Conservation (phyloP, 2,329 filamentous ascomycete genomes). For the Rutstroemia sp. region DNA sequence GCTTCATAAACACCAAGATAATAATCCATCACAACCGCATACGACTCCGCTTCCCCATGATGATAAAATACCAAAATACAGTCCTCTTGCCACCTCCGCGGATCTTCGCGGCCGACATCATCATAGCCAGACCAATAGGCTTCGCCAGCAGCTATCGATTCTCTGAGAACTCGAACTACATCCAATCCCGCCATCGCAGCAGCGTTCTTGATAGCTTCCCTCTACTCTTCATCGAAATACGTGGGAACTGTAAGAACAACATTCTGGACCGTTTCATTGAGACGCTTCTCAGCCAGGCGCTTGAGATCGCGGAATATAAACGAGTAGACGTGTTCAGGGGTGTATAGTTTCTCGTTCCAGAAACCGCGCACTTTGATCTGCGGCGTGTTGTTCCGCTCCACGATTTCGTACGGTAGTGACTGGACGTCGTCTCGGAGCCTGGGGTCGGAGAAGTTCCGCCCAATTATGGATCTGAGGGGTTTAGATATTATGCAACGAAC, state of each 20-base stretch:
- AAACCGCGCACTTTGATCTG: too few relatives aligned
- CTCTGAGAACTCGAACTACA: constrained; percentile 69
- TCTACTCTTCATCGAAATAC: constrained; percentile 71
- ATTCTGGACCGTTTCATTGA: not conserved
- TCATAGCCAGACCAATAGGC: constrained; percentile 47
- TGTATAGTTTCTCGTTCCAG: not conserved
- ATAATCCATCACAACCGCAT: constrained; percentile 9
- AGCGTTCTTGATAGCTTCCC: constrained; percentile 66
- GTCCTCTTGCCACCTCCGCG: not conserved
- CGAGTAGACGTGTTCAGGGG: constrained; percentile 7
- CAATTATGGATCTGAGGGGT: too few relatives aligned
- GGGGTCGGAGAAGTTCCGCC: too few relatives aligned
- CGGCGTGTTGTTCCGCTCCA: too few relatives aligned
- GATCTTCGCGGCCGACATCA: constrained; percentile 29
- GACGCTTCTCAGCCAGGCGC: constrained; percentile 2
- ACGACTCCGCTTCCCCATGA: not conserved
- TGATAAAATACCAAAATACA: constrained; percentile 8
- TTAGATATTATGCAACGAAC: too few relatives aligned
- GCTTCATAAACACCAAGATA: constrained; percentile 12
- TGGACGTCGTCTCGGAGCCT: too few relatives aligned
- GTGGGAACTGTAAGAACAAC: constrained; percentile 62
- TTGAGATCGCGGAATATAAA: constrained; percentile 12
- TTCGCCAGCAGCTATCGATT: constrained; percentile 64
- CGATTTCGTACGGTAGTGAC: too few relatives aligned
- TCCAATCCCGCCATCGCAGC: constrained; percentile 64